Evolutionary conservation across 441 rosid species (phyloP), one percentile per base, ranked within the genome.

Genomic region (Syzygium syzygioides): DNA sequence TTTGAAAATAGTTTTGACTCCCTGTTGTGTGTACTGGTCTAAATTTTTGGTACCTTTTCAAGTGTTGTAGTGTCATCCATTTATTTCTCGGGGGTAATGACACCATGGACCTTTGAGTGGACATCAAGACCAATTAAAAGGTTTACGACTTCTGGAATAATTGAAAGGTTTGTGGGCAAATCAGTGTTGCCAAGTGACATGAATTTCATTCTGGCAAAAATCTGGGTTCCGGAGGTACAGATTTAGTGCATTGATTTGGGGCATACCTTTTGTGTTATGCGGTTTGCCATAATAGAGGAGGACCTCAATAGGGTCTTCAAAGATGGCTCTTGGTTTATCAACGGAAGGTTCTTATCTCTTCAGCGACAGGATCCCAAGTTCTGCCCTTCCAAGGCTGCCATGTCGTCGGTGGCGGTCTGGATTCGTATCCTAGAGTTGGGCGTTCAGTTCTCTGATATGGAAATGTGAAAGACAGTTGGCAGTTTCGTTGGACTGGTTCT

Each of bases 371-470:
- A 60, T 25, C 41, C 88, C 26, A 64, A 45, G 14, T 86, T 64
- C 56, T 32, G 66, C 79, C 88, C 88, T 25, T 26, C 55, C 37
- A 64, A 86, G n/a, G 84, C 88, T 15, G 41, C 48, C 20, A 26
- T 57, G 28, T 6, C 26, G 5, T 14, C 20, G 4, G 37, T 6
- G 37, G 79, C 18, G 0, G 79, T 60, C 25, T 86, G 80, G 79
- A 48, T 18, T 14, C 28, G 2, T 6, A 45, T 86, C 8, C 88
- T 12, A 15, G 41, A 59, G 37, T 12, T 30, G 52, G 83, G 52
- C 15, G 3, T 71, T 37, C 52, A 14, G 83, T 37, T 37, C 52
- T 37, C 18, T 37, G 18, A 71, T 3, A 37, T 71, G 52, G 3
- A 71, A 71, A 71, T 20, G 83, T 23, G 3, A 50, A 71, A 71